A percentile compares a stretch with the other conserved stretches of the same genome.
phyloP scores from a whole-genome alignment of 495 filamentous ascomycete species.

The Eremomyces bilateralis region DNA sequence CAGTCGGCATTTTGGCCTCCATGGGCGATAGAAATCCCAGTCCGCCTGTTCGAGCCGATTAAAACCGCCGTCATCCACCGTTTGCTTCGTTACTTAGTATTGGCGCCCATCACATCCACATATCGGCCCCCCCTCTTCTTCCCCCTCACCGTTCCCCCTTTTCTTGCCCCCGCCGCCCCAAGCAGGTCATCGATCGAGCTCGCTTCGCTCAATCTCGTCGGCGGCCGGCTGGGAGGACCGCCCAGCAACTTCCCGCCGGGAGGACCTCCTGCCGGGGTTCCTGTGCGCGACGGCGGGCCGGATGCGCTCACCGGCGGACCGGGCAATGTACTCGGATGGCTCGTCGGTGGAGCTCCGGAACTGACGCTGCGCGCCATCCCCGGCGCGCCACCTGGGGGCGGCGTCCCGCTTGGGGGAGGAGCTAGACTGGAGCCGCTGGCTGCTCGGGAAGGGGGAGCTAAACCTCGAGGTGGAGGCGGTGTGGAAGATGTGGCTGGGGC shows the following conservation, averaged over 20 bases:
- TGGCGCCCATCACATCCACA: conserved; percentile 93
- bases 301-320: conserved; percentile 1
- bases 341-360: conserved; percentile 3
- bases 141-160: conserved; percentile 42
- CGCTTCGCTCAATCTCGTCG: conserved; percentile 46
- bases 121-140: conserved; percentile 66
- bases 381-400: conserved; percentile 2
- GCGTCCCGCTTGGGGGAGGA: background rate
- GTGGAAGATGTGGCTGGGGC: conserved; percentile 14
- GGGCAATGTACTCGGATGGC: background rate
- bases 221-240: conserved; percentile 17
- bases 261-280: conserved; percentile 7
- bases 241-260: too few species aligned
- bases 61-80: too few species aligned
- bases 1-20: too few species aligned
- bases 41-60: too few species aligned
- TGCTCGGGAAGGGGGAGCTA: conserved; percentile 8
- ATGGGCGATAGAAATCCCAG: too few species aligned
- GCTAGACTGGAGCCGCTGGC: conserved; percentile 1
- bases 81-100: too few species aligned
- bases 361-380: conserved; percentile 1
- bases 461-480: conserved; percentile 23
- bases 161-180: conserved; percentile 44
- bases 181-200: conserved; percentile 74
- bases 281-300: conserved; percentile 6